Evolutionary conservation across 2,329 filamentous ascomycete species (phyloP).

Genomic region (Fusarium piperis): DNA sequence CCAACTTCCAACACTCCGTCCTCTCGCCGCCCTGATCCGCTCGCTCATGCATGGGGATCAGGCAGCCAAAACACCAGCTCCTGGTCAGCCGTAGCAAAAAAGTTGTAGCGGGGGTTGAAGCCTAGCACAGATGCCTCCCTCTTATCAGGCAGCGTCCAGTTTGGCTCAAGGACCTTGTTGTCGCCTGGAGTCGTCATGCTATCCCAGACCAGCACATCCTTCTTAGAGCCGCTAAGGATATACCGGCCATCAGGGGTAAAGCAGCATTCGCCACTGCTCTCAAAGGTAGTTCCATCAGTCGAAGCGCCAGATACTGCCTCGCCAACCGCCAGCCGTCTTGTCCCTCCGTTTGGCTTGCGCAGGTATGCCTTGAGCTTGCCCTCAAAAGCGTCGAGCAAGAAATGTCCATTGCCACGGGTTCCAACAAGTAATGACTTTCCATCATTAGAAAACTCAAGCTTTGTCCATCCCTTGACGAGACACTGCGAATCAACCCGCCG

Average conservation of each 20-base stretch:
- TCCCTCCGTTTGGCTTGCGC: slow-evolving; percentile 64
- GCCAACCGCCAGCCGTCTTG: slow-evolving; percentile 63
- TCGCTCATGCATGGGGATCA: slow-evolving; percentile 64
- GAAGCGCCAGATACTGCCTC: slow-evolving; percentile 55
- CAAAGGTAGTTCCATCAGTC: slow-evolving; percentile 51
- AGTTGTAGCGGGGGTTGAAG: slow-evolving; percentile 91
- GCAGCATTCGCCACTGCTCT: slow-evolving; percentile 81
- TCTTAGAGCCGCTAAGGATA: slow-evolving; percentile 80
- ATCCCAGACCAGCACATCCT: slow-evolving; percentile 89
- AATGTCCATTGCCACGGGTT: slow-evolving; percentile 86
- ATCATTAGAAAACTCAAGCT: slow-evolving; percentile 95
- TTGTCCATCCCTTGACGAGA: slow-evolving; percentile 80
- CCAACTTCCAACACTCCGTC: neutral
- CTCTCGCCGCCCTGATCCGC: neutral
- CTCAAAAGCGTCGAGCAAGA: slow-evolving; percentile 91
- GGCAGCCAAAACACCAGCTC: slow-evolving; percentile 84
- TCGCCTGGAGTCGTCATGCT: slow-evolving; percentile 66
- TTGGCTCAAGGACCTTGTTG: slow-evolving; percentile 70
- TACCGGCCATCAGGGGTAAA: slow-evolving; percentile 91
- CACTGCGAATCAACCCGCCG: slow-evolving; percentile 64
- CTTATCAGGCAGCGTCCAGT: slow-evolving; percentile 71
- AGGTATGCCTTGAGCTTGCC: slow-evolving; percentile 82
- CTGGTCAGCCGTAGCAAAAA: slow-evolving; percentile 89
- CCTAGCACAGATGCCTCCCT: slow-evolving; percentile 79
- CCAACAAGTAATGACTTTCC: slow-evolving; percentile 87